Evolutionary conservation across 345 rosid genomes (phyloP), one percentile per base, ranked within the genome.

Genomic region (Citrus maxima): DNA sequence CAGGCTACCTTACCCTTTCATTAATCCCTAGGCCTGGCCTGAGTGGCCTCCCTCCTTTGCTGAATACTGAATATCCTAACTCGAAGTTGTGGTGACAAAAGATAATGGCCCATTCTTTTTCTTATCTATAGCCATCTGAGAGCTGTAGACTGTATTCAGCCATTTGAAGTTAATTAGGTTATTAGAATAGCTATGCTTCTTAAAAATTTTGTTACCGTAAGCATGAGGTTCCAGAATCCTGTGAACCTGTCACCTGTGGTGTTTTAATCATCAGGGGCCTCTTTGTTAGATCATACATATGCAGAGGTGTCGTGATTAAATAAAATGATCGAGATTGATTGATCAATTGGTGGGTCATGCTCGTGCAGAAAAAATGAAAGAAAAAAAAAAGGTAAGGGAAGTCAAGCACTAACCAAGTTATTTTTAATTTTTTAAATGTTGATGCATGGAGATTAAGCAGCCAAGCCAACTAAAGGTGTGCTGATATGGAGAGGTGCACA

Each of bases 1-100:
- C 75, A 46, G 51, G 51, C 51, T 46, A 64, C 82, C 80, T 64
- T 18, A 82, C 76, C 42, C 88, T 86, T 89, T 87, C 82, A 80
- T 84, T 82, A 75, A 84, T 81, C 89, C 89, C 91, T 49, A 80
- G 76, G 82, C 69, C 71, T 58, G 54, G 46, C 75, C 73, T 34
- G 82, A 66, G 68, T 58, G 54, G 46, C 75, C 73, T 25, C 59
- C 24, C 40, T 75, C 65, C 35, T 68, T 40, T n/a, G 14, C 72
- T 75, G 84, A 72, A 78, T 27, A 10, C 72, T 77, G 84, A 72
- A 78, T 83, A 70, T 86, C 61, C 78, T 10, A 54, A 83, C 35
- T 67, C 63, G 56, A 71, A 71, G 27, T 6, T 27, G 72, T 37
- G 76, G 49, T 37, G 25, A 37, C 49, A 66, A 70, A 60, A 51